Conservation (phyloP, 2,329 filamentous ascomycete species). For the Neonectria ditissima region DNA sequence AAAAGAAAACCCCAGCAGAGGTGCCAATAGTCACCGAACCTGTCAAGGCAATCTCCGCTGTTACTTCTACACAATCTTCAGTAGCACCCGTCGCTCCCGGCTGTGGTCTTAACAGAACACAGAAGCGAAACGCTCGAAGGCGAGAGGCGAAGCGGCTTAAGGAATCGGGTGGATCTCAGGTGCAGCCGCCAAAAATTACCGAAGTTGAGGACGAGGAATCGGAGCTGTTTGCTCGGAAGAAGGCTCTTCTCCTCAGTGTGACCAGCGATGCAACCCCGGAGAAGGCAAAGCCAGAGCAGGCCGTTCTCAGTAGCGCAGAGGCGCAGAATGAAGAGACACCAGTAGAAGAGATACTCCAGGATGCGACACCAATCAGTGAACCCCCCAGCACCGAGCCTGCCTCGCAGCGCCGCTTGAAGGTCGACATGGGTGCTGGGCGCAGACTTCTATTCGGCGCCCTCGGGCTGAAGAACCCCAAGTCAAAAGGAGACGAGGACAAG, state of each 20-base stretch:
- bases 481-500: constrained; percentile 74
- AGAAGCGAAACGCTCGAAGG: constrained; percentile 64
- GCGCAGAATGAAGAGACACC: constrained; percentile 15
- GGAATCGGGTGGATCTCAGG: constrained; percentile 29
- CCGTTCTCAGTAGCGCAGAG: constrained; percentile 14
- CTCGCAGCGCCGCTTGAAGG: constrained; percentile 36
- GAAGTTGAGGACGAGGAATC: constrained; percentile 30
- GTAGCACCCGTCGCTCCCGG: constrained; percentile 47
- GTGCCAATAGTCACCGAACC: background rate
- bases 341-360: constrained; percentile 4
- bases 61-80: constrained; percentile 1
- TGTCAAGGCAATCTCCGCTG: background rate
- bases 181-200: constrained; percentile 32
- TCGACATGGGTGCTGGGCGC: constrained; percentile 69
- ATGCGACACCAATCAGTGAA: constrained; percentile 21
- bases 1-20: constrained; percentile 30
- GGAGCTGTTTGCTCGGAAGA: constrained; percentile 55
- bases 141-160: constrained; percentile 50
- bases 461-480: constrained; percentile 76
- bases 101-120: constrained; percentile 57
- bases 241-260: constrained; percentile 51
- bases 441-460: constrained; percentile 79
- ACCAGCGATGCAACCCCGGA: constrained; percentile 37
- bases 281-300: constrained; percentile 12
- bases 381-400: constrained; percentile 18